These are phyloP conservation scores for Cytidiella melzeri DNA, from an alignment of 768 basidiomycete species.

Conservation along the genomic window DNA sequence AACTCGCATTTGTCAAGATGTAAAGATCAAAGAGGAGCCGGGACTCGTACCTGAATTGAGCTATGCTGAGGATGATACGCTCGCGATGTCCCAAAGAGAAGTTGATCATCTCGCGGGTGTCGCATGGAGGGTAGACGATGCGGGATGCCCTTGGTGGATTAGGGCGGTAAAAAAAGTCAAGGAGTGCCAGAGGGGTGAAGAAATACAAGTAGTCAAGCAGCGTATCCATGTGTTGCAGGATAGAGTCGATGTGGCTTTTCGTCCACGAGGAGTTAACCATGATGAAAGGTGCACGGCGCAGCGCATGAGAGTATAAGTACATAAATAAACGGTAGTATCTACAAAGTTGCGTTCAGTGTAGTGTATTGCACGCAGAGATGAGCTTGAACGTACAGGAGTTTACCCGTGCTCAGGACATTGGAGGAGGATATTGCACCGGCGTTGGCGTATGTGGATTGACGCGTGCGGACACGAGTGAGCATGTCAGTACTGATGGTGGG, in stretches of 20 bases:
- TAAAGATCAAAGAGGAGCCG: background rate
- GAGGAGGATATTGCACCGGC: conserved; percentile 49
- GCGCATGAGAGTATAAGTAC: conserved; percentile 70
- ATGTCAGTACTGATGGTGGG: conserved; percentile 95
- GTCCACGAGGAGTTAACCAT: conserved; percentile 99
- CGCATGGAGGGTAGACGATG: conserved; percentile 90
- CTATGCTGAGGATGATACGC: conserved; percentile 74
- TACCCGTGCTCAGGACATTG: conserved; percentile 46
- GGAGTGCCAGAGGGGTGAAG: conserved; percentile 35
- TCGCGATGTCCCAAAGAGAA: conserved; percentile 51
- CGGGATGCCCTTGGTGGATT: conserved; percentile 23
- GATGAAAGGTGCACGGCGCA: conserved; percentile 65
- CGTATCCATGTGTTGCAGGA: conserved; percentile 53
- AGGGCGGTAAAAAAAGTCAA: conserved; percentile 8
- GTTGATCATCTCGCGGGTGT: conserved; percentile 62
- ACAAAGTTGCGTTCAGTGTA: conserved; percentile 1
- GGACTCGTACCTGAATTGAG: conserved; percentile 80
- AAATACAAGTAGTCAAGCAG: conserved; percentile 41
- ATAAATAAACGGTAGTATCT: conserved; percentile 91
- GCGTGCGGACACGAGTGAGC: conserved; percentile 69
- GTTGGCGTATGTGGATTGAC: conserved; percentile 60
- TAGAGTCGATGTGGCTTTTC: conserved; percentile 69
- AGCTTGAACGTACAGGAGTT: conserved; percentile 49
- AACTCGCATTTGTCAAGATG: background rate
- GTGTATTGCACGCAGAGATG: background rate